phyloP scores from a whole-genome alignment of 1,284 basidiomycete species.

The Exobasidium cylindrosporum region DNA sequence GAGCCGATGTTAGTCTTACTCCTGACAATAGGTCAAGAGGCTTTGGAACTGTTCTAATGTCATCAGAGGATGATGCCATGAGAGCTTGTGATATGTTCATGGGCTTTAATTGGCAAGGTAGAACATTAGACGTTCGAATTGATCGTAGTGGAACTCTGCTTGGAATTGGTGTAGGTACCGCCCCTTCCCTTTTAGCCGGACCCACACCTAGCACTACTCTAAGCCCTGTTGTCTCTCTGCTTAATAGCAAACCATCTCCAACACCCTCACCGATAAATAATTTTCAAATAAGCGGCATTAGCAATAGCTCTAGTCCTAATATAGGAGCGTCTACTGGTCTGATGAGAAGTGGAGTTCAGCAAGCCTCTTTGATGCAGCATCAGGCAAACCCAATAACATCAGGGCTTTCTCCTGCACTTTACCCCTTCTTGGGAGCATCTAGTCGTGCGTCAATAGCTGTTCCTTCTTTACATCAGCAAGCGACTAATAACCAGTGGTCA shows the following conservation, averaged over 20 bases:
- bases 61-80: conserved; percentile 53
- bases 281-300: neutral
- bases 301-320: conserved; percentile 10
- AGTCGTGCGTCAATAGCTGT: neutral
- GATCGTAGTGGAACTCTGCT: conserved; percentile 42
- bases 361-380: conserved; percentile 7
- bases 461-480: neutral
- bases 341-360: conserved; percentile 9
- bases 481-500: neutral
- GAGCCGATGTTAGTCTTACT: conserved; percentile 55
- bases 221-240: neutral
- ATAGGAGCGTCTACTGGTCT: neutral
- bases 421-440: conserved; percentile 9
- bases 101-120: conserved; percentile 55
- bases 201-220: neutral
- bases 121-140: conserved; percentile 46
- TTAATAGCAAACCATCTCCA: neutral
- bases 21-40: conserved; percentile 50
- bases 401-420: conserved; percentile 9
- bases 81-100: conserved; percentile 56
- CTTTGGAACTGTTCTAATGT: conserved; percentile 50
- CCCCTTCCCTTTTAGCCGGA: neutral
- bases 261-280: neutral
- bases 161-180: neutral
- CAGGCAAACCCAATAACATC: neutral